Evolutionary conservation across 352 stramenopile species (phyloP), one percentile per base, ranked within the genome.

Genomic region (Globisporangium perplexum): DNA sequence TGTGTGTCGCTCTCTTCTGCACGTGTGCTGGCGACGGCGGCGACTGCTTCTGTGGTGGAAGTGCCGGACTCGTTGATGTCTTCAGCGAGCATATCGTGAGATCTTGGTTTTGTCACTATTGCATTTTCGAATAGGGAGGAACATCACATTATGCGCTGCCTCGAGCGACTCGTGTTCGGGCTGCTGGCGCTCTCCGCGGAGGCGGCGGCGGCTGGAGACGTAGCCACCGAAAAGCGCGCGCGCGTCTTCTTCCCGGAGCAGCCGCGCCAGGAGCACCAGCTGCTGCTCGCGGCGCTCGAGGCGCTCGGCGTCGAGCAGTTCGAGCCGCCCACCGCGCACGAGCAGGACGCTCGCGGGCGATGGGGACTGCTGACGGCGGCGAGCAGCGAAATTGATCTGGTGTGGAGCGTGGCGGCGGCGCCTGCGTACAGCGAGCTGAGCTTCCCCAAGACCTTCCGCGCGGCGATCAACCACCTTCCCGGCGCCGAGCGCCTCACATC

Each of bases 391-490:
- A 73, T 93, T 46, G 77, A 90, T 47, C 66, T 91, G 35, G 78
- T 93, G 42, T 91, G 78, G 83, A 88, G 67, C 54, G 45, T 55
- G 7, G 55, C 50, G 1, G 45, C 57, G 0, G 14, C 59, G 0
- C 68, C 71, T 17, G 72, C 70, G 14, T 63, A 79, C 22, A 55
- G 62, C 1, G 46, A 74, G 47, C 55, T 88, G 39, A 55, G 68
- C 47, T 76, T 87, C 20, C 55, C 74, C 3, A 47, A 66, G 35
- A 44, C 65, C 44, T 86, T 84, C 53, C 22, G 44, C 1, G 47
- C 69, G 49, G 89, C 85, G 53, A 52, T 94, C 58, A 94, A 93
- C 61, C 78, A 75, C 53, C 43, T 94, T 10, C 84, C 82, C 14
- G 84, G 81, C 8, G 67, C 72, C 1, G 65, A 72, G 28, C 56